Base-by-base conservation (phyloP, 345 rosid species). In the Litchi chinensis region DNA sequence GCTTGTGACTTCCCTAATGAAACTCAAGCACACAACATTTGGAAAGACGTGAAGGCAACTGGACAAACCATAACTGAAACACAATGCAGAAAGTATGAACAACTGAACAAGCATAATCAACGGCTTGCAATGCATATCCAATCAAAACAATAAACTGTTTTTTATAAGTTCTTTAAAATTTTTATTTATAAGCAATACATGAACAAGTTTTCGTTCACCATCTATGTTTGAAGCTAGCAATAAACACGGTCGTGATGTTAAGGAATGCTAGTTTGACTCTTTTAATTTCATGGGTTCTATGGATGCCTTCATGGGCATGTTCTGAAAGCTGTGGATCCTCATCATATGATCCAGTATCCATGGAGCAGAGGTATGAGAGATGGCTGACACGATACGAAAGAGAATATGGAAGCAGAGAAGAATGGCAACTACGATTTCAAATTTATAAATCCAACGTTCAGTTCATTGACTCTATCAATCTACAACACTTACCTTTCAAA, bases 391-490 rank as follows among this genome's bases (percentile, higher is more conserved):
- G 26, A 56, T 77, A 90, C 39, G 71, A 87, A 18, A 77, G 75
- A 75, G 75, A 73, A 11, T 92, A 90, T 73, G 74, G 74, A 50
- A 81, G 71, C 11, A 82, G 44, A 52, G 88, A 88, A 0, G 98
- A 95, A 79, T 86, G 80, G 85, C 21, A 74, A 68, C 39, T 84
- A 79, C 88, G 97, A 60, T 90, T 88, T 59, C 91, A 88, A 79
- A 90, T 94, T 71, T 96, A 91, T 83, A 84, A 83, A 73, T 77
- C 89, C 67, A 94, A 96, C 79, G 77, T 86, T 77, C 84, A 81
- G 82, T 83, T 85, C 84, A 87, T 96, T 56, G 87, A 94, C 79
- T 74, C 80, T 81, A 76, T 94, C 81, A 96, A 94, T 82, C 87
- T 91, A 37, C 91, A 81, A 77, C 76, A 86, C 83, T 75, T 89